These are phyloP conservation scores for Hemerocallis citrina DNA, from an alignment of 106 monocot species.

Conservation along the genomic window DNA sequence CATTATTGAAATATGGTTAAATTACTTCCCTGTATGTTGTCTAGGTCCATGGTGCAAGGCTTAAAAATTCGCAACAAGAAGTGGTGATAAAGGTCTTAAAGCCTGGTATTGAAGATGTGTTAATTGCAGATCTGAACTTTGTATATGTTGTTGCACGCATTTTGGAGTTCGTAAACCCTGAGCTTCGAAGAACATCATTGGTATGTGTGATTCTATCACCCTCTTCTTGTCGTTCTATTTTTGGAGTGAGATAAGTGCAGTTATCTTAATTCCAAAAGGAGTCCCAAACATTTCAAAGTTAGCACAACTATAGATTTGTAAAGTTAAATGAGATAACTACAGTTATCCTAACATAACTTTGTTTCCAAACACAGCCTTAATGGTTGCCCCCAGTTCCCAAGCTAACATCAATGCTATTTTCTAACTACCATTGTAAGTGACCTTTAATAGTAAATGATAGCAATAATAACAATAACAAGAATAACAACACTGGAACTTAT, in stretches of 20 bases:
- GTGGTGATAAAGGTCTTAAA: constrained; percentile 97
- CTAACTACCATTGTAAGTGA: too few relatives aligned
- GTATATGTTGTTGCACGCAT: constrained; percentile 76
- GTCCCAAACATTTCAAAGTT: too few relatives aligned
- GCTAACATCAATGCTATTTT: too few relatives aligned
- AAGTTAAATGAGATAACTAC: not conserved
- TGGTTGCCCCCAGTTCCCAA: too few relatives aligned
- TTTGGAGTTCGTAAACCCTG: constrained; percentile 88
- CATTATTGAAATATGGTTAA: constrained; percentile 3
- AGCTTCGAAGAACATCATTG: constrained; percentile 77
- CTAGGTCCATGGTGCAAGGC: constrained; percentile 87
- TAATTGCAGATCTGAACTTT: constrained; percentile 97
- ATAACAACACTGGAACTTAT: too few relatives aligned
- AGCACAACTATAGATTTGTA: not conserved
- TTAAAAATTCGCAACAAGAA: constrained; percentile 76
- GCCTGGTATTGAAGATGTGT: constrained; percentile 82
- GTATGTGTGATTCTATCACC: constrained; percentile 28
- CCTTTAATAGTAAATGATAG: too few relatives aligned
- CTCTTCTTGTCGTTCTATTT: not conserved
- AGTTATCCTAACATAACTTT: too few relatives aligned
- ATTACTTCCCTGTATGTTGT: constrained; percentile 1
- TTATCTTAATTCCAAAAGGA: too few relatives aligned
- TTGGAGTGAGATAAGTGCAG: too few relatives aligned
- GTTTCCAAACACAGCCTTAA: too few relatives aligned
- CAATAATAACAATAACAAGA: too few relatives aligned